Conservation (phyloP, 495 filamentous ascomycete genomes). For the Penicillium parvum region DNA sequence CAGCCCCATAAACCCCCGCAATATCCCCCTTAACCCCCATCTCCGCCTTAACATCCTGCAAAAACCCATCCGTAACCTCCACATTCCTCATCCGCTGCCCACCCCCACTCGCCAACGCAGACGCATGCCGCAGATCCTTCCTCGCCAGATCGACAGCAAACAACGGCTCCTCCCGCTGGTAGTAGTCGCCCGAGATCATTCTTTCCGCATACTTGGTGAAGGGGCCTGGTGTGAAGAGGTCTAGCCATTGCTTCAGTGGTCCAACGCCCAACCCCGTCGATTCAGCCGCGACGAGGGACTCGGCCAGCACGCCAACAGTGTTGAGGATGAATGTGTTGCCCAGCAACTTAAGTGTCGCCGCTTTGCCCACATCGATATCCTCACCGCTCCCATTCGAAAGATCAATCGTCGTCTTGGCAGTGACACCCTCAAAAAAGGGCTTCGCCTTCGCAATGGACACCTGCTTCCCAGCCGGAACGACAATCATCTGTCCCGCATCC, state of each 20-base stretch:
- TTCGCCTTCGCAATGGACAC: constrained; percentile 56
- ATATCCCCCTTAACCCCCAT: constrained; percentile 74
- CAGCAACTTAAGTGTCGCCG: constrained; percentile 63
- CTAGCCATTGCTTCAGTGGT: constrained; percentile 62
- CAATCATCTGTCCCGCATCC: constrained; percentile 68
- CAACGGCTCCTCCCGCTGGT: constrained; percentile 64
- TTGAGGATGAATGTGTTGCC: constrained; percentile 86
- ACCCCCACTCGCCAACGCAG: constrained; percentile 55
- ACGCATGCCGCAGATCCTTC: constrained; percentile 80
- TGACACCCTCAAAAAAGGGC: constrained; percentile 77
- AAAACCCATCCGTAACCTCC: constrained; percentile 63
- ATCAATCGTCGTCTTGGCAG: constrained; percentile 65
- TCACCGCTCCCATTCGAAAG: constrained; percentile 17
- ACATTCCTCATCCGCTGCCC: constrained; percentile 62
- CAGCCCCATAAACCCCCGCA: constrained; percentile 76
- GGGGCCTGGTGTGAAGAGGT: constrained; percentile 53
- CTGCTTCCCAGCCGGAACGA: constrained; percentile 67
- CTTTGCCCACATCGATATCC: constrained; percentile 32
- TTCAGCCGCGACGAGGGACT: constrained; percentile 73
- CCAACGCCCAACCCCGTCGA: constrained; percentile 71
- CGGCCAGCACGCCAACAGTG: constrained; percentile 74
- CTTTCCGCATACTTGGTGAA: constrained; percentile 66
- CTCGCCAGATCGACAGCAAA: constrained; percentile 83
- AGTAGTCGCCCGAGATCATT: constrained; percentile 73
- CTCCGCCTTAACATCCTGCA: constrained; percentile 65